Base-by-base conservation (phyloP, 257 asterid genomes). In the Solanum etuberosum region DNA sequence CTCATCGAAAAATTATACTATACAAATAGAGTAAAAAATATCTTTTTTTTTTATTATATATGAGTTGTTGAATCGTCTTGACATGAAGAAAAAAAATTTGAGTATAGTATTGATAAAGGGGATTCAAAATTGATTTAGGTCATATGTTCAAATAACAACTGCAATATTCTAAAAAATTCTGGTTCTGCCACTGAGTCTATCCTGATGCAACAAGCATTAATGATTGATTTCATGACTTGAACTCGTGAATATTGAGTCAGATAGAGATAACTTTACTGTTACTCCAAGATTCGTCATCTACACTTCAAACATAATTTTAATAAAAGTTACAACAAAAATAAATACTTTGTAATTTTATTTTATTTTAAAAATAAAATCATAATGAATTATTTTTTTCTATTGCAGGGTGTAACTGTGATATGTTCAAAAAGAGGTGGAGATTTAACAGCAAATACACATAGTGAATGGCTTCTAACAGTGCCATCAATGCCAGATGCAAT, bases 391-490 rank as follows among this genome's bases (percentile, higher is more conserved):
- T 29, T 61, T 67, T 29, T 68, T 29, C 21, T 29, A 12, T 68
- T 68, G 68, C 90, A 97, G 99, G 98, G 98, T 5, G 92, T 95
- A 70, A 94, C 93, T 15, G 97, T 97, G 1, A 92, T 95, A 90
- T 97, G 98, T 63, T 93, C 94, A 59, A 94, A 93, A 89, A 89
- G 98, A 34, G 99, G 99, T 2, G 99, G 99, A 38, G 99, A 97
- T 68, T 85, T 85, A 46, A 68, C 89, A 12, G 90, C 90, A 21
- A 87, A 74, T 37, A 88, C 93, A 29, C 99, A 95, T 34, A 92
- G 93, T 40, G 98, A 96, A 77, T 97, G 99, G 99, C 93, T 95
- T 83, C 89, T 67, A 13, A 94, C 99, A 65, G 99, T 97, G 48
- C 94, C 95, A 72, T 91, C 92, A 42, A 90, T 57, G 90, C 95